Base-by-base conservation (phyloP, 2,329 filamentous ascomycete genomes). In the Massarina eburnea region DNA sequence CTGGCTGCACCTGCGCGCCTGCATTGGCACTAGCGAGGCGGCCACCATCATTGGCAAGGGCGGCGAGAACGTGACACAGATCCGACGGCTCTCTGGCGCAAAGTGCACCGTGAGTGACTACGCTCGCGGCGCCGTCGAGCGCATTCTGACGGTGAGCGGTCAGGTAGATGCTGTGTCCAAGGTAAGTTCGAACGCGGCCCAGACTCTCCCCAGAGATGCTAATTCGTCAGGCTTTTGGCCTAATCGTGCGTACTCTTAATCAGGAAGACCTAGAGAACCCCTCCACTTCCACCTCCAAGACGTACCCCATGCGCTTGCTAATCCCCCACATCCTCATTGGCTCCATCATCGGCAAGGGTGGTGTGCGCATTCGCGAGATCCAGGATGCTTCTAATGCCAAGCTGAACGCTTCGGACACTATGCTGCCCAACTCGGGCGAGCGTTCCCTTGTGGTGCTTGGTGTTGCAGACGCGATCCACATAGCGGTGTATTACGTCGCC, bases 21-120 rank as follows among this genome's bases (percentile, higher is more conserved):
- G 96, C 62, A 99, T 99, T 62, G 95, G 92, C 41, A 99, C 92
- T 72, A 90, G 91, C 36, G 94, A 99, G 73, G 94, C 94, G 58
- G 94, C 94, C 30, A 99, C 94, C 39, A 90, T 96, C 57, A 99
- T 99, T 73, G 94, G 94, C 67, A 99, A 99, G 76, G 92, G 91
- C 54, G 94, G 94, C 68, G 94, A 99, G 78, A 99, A 99, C 67
- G 94, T 99, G 38, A 95, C 91, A 58, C 90, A 95, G 75, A 97
- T 99, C 67, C 85, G 94, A 58, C 90, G 89, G 70, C 80, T 96
- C 75, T 96, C 94, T 41, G 91, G 91, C 62, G 94, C 94, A 57
- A 97, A 97, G 76, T 99, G 94, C 78, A 99, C 94, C 38, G 94
- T 99, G 60, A 96, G 91, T 76, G 94, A 99, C 74, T 99, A 97